Percentiles rank a stretch among this genome's conserved stretches.
Evolutionary conservation across 345 rosid species (phyloP).

Genomic region (Jatropha curcas): DNA sequence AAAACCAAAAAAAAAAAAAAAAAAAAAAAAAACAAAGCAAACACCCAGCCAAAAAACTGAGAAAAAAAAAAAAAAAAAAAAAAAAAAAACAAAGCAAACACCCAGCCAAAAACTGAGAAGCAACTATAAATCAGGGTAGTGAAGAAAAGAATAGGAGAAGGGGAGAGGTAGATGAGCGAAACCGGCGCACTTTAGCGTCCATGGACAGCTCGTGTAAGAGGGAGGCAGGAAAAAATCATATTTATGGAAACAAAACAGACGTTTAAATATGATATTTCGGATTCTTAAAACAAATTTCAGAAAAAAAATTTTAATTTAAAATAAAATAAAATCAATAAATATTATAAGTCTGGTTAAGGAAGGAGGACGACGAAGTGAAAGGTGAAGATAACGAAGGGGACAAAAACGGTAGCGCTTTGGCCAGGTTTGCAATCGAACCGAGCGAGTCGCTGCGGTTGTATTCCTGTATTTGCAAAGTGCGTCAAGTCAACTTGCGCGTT

Average conservation of each 20-base stretch:
- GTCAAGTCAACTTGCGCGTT: too few species aligned
- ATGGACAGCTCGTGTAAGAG: not conserved
- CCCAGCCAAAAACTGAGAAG: not conserved
- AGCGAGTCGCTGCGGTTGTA: too few species aligned
- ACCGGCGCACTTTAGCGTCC: constrained; percentile 20
- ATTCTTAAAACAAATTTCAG: not conserved
- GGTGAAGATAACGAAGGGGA: not conserved
- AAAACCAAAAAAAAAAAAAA: too few species aligned
- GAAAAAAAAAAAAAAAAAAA: too few species aligned
- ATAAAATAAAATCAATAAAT: not conserved
- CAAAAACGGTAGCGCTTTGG: not conserved
- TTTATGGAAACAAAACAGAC: not conserved
- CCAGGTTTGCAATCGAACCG: not conserved
- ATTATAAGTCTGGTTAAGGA: not conserved
- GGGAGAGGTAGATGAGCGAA: constrained; percentile 1
- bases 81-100: not conserved
- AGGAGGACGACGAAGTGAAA: not conserved
- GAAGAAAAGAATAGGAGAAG: not conserved
- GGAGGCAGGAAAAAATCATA: not conserved
- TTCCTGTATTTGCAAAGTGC: too few species aligned
- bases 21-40: too few species aligned
- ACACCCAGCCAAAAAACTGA: not conserved
- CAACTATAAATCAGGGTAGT: not conserved
- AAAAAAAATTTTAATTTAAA: not conserved
- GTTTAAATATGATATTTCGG: not conserved